These are phyloP conservation scores for Avena sativa DNA, from an alignment of 176 grass and related monocot genomes.

Conservation along the genomic window DNA sequence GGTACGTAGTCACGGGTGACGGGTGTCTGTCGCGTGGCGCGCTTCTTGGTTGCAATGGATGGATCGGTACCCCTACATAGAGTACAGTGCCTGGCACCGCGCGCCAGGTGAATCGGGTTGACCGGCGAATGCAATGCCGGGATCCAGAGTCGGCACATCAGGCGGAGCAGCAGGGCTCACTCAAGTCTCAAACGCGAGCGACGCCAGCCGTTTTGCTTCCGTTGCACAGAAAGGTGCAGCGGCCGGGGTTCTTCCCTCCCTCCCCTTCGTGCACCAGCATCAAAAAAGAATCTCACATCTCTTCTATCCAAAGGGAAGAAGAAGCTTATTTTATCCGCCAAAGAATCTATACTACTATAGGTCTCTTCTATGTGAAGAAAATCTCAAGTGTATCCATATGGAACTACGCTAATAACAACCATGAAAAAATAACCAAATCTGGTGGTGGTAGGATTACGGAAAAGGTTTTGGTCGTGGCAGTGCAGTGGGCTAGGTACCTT, in stretches of 20 bases:
- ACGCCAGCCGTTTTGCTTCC: slow-evolving; percentile 6
- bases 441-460: not conserved
- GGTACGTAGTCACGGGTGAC: not conserved
- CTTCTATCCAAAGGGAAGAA: not conserved
- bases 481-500: not conserved
- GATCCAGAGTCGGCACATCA: not conserved
- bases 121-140: not conserved
- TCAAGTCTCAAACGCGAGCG: not conserved
- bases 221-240: slow-evolving; percentile 34
- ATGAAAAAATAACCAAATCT: no score
- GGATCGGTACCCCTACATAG: no score
- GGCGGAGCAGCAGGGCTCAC: not conserved
- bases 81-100: no score
- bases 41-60: no score
- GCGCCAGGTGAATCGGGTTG: not conserved
- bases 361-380: not conserved
- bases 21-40: no score
- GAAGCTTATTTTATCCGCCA: not conserved
- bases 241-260: no score
- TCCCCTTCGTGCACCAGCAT: not conserved
- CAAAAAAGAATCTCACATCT: not conserved
- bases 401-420: no score
- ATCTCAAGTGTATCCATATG: not conserved
- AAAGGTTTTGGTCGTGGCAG: not conserved
- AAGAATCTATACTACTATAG: not conserved